These are phyloP conservation scores for Diaporthe humulicola DNA, from an alignment of 2,329 filamentous ascomycete genomes.

Conservation along the genomic window DNA sequence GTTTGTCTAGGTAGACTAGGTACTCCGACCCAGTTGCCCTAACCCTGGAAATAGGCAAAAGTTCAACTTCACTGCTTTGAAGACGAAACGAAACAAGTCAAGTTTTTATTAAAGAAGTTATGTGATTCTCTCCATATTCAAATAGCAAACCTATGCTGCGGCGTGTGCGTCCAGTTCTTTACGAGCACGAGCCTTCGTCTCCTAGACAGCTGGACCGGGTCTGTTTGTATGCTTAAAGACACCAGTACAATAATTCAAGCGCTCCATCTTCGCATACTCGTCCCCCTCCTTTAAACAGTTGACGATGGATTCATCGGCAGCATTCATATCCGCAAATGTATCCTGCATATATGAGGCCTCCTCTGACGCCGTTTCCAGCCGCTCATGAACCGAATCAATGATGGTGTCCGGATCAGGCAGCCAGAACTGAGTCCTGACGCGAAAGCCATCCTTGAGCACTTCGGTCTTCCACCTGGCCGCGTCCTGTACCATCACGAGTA, in stretches of 20 bases:
- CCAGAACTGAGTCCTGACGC: not conserved
- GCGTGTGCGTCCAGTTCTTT: no score
- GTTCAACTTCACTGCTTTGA: no score
- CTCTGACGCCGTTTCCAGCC: not conserved
- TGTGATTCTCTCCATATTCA: no score
- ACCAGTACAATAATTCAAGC: not conserved
- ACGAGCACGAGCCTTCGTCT: no score
- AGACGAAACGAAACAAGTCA: no score
- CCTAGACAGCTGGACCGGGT: no score
- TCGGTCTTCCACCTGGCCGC: not conserved
- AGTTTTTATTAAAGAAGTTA: no score
- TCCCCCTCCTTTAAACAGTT: not conserved
- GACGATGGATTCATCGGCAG: not conserved
- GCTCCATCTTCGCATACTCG: not conserved
- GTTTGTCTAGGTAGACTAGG: no score
- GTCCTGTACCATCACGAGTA: no score
- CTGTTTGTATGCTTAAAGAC: not conserved
- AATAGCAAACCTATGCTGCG: no score
- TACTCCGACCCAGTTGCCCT: no score
- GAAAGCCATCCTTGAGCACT: not conserved
- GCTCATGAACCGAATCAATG: not conserved
- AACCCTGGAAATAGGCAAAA: no score
- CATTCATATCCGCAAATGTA: not conserved
- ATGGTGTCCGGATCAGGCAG: not conserved
- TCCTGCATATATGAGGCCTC: not conserved